phyloP scores from a whole-genome alignment of 768 basidiomycete genomes.

The Holtermanniella nyarrowii region DNA sequence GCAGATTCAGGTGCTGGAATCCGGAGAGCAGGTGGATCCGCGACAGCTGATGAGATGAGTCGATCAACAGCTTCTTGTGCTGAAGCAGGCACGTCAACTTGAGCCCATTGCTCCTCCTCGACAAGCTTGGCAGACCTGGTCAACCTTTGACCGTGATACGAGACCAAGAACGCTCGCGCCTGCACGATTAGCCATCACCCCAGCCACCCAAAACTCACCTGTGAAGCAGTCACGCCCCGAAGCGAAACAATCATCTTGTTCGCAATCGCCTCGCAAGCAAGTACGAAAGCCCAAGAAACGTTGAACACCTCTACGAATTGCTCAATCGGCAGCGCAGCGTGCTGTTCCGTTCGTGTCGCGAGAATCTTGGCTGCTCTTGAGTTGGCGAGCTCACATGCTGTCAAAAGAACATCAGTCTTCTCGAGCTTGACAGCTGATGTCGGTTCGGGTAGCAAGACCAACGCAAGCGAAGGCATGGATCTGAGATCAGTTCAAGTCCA shows the following conservation, averaged over 20 bases:
- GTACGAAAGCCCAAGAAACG: slow-evolving; percentile 78
- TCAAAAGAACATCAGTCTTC: slow-evolving; percentile 62
- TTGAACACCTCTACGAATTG: slow-evolving; percentile 76
- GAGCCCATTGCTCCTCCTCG: slow-evolving; percentile 91
- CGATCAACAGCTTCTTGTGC: slow-evolving; percentile 65
- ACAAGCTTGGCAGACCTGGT: slow-evolving; percentile 76
- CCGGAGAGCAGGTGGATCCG: slow-evolving; percentile 51
- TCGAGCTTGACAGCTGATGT: slow-evolving; percentile 47
- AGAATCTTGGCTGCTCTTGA: slow-evolving; percentile 71
- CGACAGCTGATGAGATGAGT: slow-evolving; percentile 69
- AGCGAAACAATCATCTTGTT: slow-evolving; percentile 86
- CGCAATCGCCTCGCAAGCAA: slow-evolving; percentile 74
- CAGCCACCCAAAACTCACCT: slow-evolving; percentile 45
- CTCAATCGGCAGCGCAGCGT: slow-evolving; percentile 58
- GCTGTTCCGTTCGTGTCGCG: slow-evolving; percentile 63
- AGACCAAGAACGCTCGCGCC: slow-evolving; percentile 77
- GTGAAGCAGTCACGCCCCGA: slow-evolving; percentile 71
- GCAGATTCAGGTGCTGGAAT: slow-evolving; percentile 4
- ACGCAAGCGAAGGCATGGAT: slow-evolving; percentile 8
- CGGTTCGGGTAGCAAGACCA: background rate
- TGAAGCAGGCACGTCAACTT: slow-evolving; percentile 56
- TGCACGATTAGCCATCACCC: slow-evolving; percentile 33
- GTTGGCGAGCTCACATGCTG: slow-evolving; percentile 76
- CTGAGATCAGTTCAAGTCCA: background rate
- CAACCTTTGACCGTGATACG: slow-evolving; percentile 73